These are phyloP conservation scores for Phlebiopsis flavidoalba DNA, from an alignment of 768 basidiomycete species.

Conservation along the genomic window DNA sequence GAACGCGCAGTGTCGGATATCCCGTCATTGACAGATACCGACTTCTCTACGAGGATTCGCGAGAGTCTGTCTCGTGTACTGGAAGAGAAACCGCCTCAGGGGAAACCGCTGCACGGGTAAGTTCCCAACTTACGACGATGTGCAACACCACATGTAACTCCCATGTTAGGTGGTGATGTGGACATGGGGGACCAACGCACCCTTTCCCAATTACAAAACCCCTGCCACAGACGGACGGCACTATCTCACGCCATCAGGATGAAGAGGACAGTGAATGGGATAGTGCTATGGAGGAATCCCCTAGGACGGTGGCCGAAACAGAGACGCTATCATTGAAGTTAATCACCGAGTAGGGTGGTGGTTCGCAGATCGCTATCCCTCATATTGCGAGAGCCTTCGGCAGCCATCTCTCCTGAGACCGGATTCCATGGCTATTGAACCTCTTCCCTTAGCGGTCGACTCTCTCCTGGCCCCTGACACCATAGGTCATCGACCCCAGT, in stretches of 20 bases:
- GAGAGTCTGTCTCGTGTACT: conserved; percentile 31
- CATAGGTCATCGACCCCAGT: background rate
- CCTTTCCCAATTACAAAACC: background rate
- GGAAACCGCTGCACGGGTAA: background rate
- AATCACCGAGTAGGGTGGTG: background rate
- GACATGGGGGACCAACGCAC: background rate
- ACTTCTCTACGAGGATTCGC: conserved; percentile 29
- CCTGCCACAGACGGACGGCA: background rate
- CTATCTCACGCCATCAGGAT: background rate
- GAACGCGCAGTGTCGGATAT: conserved; percentile 47
- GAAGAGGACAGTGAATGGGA: background rate
- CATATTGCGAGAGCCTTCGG: background rate
- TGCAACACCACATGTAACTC: too few relatives aligned
- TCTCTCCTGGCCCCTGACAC: background rate
- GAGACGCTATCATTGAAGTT: background rate
- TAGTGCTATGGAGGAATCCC: conserved; percentile 1
- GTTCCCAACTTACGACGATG: background rate
- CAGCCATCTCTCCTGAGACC: background rate
- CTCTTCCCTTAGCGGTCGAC: background rate
- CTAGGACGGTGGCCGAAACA: background rate
- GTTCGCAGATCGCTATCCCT: background rate
- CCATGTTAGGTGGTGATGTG: background rate
- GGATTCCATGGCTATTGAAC: too few relatives aligned
- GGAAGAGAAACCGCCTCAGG: conserved; percentile 24
- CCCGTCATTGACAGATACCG: conserved; percentile 15